Base-by-base conservation (phyloP, 768 basidiomycete genomes). In the Chlorophyllum brunneum region DNA sequence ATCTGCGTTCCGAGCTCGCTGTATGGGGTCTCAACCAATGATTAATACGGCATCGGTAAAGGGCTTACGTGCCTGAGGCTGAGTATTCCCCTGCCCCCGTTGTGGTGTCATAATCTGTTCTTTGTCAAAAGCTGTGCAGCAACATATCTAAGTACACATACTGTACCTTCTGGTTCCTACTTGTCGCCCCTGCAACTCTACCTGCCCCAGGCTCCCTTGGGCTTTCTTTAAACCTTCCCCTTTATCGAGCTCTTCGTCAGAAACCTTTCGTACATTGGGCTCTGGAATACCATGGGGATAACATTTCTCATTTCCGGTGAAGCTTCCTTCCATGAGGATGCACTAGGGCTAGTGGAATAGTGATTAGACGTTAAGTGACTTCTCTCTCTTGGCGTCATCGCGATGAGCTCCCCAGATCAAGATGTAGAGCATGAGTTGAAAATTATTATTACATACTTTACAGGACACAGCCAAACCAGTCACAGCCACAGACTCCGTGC, bases 161-260 rank as follows among this genome's bases (percentile, higher is more conserved):
- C 11, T 27, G 9, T 43, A 42, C 50, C 33, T 30, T 24, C 15
- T 18, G 50, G 41, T 26, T 43, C 24, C 50, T 42, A 24, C 50
- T 51, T 8, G 42, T 41, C 9, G 33, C 26, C 18, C 42, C 42
- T 5, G 50, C 50, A n/a, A 13, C 18, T 29, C 29, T 51, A 18
- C 37, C 36, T 24, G 37, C 23, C 13, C 42, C 50, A 9, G 42
- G 42, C 15, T 44, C 50, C 27, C 36, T 36, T 1, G 33, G n/a
- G 8, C 42, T 33, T 8, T 27, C 24, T 18, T 38, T 15, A n/a
- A 52, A 20, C 15, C 50, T 8, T 51, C 50, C 30, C 26, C 15
- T 31, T 43, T 36, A 36, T 51, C 22, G 6, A 51, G 42, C 20
- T 51, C 42, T 13, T 51, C 42, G 16, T 51, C 33, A 18, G 40